Conservation (phyloP, 78 protist genomes). For the Planoprotostelium fungivorum region DNA sequence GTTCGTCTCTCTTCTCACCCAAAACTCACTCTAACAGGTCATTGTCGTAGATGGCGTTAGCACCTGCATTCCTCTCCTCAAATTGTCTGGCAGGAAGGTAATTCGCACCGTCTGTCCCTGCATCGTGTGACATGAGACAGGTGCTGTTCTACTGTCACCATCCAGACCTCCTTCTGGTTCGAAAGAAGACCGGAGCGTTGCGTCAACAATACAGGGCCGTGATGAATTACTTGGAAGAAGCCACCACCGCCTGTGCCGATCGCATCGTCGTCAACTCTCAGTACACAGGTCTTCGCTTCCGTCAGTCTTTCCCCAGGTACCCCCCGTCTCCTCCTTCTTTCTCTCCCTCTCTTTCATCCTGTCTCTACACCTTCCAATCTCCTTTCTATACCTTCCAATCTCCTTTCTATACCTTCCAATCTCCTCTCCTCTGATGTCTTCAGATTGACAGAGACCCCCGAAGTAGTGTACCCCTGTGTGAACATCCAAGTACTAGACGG, state of each 20-base stretch:
- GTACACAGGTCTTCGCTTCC: constrained; percentile 64
- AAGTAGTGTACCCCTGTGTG: neutral
- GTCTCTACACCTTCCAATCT: neutral
- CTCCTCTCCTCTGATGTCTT: neutral
- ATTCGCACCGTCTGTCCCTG: neutral
- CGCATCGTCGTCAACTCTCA: constrained; percentile 73
- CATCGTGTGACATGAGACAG: constrained; percentile 38
- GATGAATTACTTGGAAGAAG: constrained; percentile 91
- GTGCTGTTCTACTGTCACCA: constrained; percentile 97
- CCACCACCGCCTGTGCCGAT: constrained; percentile 66
- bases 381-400: neutral
- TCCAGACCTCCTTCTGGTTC: constrained; percentile 85
- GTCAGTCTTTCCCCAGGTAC: constrained; percentile 47
- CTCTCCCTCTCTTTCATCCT: neutral
- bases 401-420: neutral
- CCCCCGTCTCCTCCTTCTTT: neutral
- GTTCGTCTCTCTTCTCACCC: neutral
- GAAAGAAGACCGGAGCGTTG: constrained; percentile 12
- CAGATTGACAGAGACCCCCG: neutral
- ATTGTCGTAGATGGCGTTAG: neutral
- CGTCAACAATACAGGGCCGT: constrained; percentile 83
- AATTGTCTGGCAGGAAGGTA: neutral
- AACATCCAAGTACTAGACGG: neutral
- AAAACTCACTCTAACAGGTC: neutral
- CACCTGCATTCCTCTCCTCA: neutral